Evolutionary conservation across 371 early-diverging fungal species (phyloP), one percentile per base, ranked within the genome.

Genomic region (Basidiobolus heterosporus): DNA sequence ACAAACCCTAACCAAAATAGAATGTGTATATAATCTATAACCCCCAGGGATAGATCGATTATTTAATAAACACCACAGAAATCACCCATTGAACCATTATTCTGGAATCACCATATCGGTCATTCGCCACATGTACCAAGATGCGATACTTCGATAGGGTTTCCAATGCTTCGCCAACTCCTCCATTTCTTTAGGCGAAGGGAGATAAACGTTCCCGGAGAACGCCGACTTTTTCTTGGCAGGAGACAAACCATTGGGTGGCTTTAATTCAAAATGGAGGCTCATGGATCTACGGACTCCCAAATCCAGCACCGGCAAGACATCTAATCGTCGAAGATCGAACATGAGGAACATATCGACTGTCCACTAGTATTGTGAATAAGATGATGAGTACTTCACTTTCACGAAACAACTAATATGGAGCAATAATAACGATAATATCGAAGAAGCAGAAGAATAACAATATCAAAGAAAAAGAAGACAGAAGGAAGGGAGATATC

Each of bases 311-410:
- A 70, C 69, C 2, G 81, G 77, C 15, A 81, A 61, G 4, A 81
- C 57, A 52, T 81, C 69, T 2, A 71, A 59, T 4, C 76, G 69
- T 42, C 67, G 67, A 1, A 81, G 58, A 15, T 68, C 57, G 44
- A 70, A 63, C 65, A 81, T 81, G 48, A 78, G 55, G 43, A 81
- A 78, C 81, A 81, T 81, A 50, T 79, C 71, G 7, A 71, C 70
- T 1, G 76, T 73, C 78, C 78, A 78, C 56, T 53, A 38, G 30
- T 30, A n/a, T n/a, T n/a, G n/a, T n/a, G n/a, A n/a, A n/a, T n/a
- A n/a, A n/a, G n/a, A n/a, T n/a, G n/a, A n/a, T n/a, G n/a, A n/a
- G n/a, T n/a, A n/a, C n/a, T n/a, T n/a, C n/a, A n/a, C n/a, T n/a
- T n/a, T n/a, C n/a, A n/a, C n/a, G n/a, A n/a, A n/a, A n/a, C n/a